Evolutionary conservation across 2,329 filamentous ascomycete genomes (phyloP), one percentile per base, ranked within the genome.

Genomic region (Cryphonectria radicalis): DNA sequence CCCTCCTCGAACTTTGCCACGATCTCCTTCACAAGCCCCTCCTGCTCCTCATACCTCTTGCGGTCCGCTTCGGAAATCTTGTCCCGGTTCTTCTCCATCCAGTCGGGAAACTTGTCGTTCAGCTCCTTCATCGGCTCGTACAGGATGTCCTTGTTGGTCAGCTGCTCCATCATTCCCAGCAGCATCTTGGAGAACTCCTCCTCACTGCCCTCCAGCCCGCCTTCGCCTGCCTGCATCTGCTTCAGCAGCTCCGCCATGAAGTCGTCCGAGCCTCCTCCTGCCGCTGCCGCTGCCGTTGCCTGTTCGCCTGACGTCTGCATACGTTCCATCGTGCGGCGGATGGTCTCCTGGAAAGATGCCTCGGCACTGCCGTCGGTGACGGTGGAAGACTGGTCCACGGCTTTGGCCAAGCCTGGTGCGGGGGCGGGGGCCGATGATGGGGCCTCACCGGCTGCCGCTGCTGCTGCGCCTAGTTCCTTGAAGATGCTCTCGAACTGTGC

Each of bases 101-200:
- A 99, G 2, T 83, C 90, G 0, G 95, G 95, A 78, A 96, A 99
- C 81, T 98, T 98, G 68, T 93, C 92, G 80, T 97, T 85, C 64
- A 99, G 85, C 82, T 99, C 96, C 84, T 97, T 97, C 94, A 99
- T 98, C 2, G 96, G 96, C 83, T 99, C 95, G 80, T 98, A 98
- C 66, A 99, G 83, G 74, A 99, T 98, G 76, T 98, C 96, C 84
- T 97, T 98, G 81, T 97, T 97, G 4, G 96, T 98, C 74, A 99
- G 87, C 81, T 99, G 95, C 83, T 98, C 94, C 95, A 99, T 98
- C 94, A 98, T 97, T 68, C 93, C 93, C 87, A 97, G 90, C 72
- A 99, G 88, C 90, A 98, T 94, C 83, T 97, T 95, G 70, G 93
- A 94, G 77, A 98, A 93, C 76, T 97, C 94, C 76, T 96, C 94